Evolutionary conservation across 768 basidiomycete species (phyloP).

Genomic region (Termitomyces sp.): DNA sequence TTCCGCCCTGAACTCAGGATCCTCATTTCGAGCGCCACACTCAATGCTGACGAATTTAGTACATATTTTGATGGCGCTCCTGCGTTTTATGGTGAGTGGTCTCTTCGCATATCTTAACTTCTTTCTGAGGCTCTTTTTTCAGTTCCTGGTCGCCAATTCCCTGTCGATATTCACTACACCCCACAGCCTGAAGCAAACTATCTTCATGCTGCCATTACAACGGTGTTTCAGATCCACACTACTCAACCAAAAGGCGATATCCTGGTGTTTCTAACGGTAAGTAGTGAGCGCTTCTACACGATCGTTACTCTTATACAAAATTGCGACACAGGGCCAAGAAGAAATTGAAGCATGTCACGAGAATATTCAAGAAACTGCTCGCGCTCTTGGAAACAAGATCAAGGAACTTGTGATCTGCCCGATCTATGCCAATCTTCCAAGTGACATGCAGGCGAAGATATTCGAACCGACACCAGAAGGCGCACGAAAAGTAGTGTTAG

Average conservation of each 20-base stretch:
- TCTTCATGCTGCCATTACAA: constrained; percentile 97
- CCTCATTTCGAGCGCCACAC: constrained; percentile 93
- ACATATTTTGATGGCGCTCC: constrained; percentile 97
- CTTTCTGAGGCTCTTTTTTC: constrained; percentile 9
- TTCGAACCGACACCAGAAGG: constrained; percentile 98
- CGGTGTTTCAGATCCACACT: constrained; percentile 98
- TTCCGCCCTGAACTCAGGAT: constrained; percentile 93
- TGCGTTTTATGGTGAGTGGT: constrained; percentile 77
- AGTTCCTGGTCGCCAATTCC: constrained; percentile 97
- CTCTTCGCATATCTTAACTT: neutral
- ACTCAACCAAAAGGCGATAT: constrained; percentile 98
- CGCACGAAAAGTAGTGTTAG: constrained; percentile 94
- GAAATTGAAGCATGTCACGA: constrained; percentile 98
- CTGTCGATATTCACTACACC: constrained; percentile 98
- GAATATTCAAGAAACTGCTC: constrained; percentile 91
- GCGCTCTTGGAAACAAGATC: constrained; percentile 94
- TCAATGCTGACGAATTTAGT: constrained; percentile 98
- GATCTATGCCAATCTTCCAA: constrained; percentile 98
- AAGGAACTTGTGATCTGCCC: constrained; percentile 93
- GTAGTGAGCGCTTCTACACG: constrained; percentile 15
- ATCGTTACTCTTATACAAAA: neutral
- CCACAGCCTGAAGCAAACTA: constrained; percentile 99
- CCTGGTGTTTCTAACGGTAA: constrained; percentile 91
- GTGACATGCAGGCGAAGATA: constrained; percentile 99
- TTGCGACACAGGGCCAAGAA: constrained; percentile 78